Percentiles rank a stretch among this genome's conserved stretches.
These are phyloP conservation scores for Leptographium radiaticola DNA, from an alignment of 2,329 filamentous ascomycete genomes.

Conservation along the genomic window DNA sequence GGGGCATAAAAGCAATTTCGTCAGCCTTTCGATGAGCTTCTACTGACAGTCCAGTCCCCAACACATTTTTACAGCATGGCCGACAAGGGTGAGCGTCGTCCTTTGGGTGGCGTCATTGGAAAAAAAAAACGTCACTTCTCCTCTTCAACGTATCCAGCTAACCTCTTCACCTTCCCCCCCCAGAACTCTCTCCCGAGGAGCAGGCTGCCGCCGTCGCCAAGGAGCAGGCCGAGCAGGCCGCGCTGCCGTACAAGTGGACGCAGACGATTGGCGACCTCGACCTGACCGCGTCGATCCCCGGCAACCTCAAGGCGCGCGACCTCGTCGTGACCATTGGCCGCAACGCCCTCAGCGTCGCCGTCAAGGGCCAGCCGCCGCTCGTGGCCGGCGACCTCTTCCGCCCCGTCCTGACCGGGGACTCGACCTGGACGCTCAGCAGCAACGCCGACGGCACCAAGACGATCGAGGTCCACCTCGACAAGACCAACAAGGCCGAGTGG, in stretches of 20 bases:
- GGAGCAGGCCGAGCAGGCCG: slow-evolving; percentile 77
- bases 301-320: slow-evolving; percentile 73
- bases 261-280: slow-evolving; percentile 87
- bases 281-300: slow-evolving; percentile 63
- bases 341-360: slow-evolving; percentile 59
- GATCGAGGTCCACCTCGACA: slow-evolving; percentile 14
- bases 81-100: not conserved
- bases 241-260: slow-evolving; percentile 92
- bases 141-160: not conserved
- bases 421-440: slow-evolving; percentile 71
- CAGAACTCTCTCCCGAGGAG: slow-evolving; percentile 42
- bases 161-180: not conserved
- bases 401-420: slow-evolving; percentile 69
- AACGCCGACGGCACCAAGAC: slow-evolving; percentile 12
- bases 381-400: slow-evolving; percentile 81
- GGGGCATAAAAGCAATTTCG: not conserved
- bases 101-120: too few species aligned
- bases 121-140: not conserved
- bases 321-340: slow-evolving; percentile 74
- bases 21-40: not conserved
- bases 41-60: not conserved
- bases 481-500: slow-evolving; percentile 91
- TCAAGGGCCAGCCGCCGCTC: slow-evolving; percentile 81
- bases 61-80: not conserved
- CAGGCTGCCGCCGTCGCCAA: slow-evolving; percentile 49